Evolutionary conservation across 2,329 filamentous ascomycete genomes (phyloP).

Genomic region (Talaromyces sp.): DNA sequence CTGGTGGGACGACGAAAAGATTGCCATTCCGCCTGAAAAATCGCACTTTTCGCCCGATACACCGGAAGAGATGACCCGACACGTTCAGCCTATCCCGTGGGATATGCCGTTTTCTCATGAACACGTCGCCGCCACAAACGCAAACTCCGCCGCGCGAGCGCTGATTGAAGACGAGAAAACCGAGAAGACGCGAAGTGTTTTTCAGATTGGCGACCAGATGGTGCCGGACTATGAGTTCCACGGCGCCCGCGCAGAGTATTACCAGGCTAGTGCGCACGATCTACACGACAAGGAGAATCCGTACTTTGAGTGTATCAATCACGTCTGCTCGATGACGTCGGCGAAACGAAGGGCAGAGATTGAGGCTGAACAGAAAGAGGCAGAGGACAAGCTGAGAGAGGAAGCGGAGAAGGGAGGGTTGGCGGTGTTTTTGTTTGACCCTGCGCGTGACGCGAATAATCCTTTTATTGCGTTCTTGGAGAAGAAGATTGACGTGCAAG

Average conservation of each 20-base stretch:
- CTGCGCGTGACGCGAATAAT: conserved; percentile 16
- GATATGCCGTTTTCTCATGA: not conserved
- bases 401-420: conserved; percentile 18
- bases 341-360: conserved; percentile 9
- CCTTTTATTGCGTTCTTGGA: conserved; percentile 23
- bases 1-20: conserved; percentile 28
- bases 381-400: not conserved
- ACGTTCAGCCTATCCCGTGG: not conserved
- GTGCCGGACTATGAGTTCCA: conserved; percentile 27
- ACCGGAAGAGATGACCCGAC: conserved; percentile 20
- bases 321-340: conserved; percentile 38
- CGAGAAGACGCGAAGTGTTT: not conserved
- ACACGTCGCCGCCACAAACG: not conserved
- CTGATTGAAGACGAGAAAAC: not conserved
- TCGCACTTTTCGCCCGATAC: conserved; percentile 35
- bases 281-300: conserved; percentile 36
- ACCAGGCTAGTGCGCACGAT: conserved; percentile 45
- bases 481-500: not conserved
- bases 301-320: conserved; percentile 45
- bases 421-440: conserved; percentile 17
- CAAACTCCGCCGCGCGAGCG: not conserved
- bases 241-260: conserved; percentile 41
- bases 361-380: not conserved
- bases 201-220: conserved; percentile 8
- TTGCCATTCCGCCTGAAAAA: conserved; percentile 14